Base-by-base conservation (phyloP, 2,329 filamentous ascomycete species). In the Trichoderma atroviride region DNA sequence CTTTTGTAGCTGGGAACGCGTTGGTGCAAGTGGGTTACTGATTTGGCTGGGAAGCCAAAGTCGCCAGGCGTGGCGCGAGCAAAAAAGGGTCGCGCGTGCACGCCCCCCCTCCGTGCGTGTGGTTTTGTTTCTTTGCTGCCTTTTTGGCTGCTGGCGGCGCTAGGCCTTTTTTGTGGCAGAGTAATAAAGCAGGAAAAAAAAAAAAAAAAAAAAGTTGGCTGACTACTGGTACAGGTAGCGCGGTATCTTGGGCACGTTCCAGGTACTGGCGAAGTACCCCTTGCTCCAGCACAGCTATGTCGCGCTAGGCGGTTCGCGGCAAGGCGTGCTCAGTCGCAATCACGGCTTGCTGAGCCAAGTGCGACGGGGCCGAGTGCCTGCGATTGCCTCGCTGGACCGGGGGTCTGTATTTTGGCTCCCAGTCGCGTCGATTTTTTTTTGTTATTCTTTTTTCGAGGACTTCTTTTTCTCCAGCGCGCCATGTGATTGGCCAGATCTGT, bases 1-100 rank as follows among this genome's bases (percentile, higher is more conserved):
- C 81, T 87, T 88, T 87, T 88, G 86, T 89, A 88, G 83, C 83
- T 86, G 84, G 81, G 37, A 43, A 83, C 83, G 85, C 83, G 84
- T 80, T 73, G 79, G 78, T 79, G 78, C 78, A 80, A 81, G 81
- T 80, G 80, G 79, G 79, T 84, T 88, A 86, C 87, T 88, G 87
- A 89, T 70, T 70, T 64, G 61, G 64, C 52, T 88, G 87, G 37
- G 77, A 71, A 71, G 73, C 70, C 33, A 35, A 69, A 71, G n/a
- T 22, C 37, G 73, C 71, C 37, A 70, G 69, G 69, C 64, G 73
- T 67, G 72, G 70, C 69, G 70, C 71, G 70, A 71, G 69, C 68
- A 69, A 71, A 69, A 71, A 69, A 65, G 37, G 37, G 37, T 43
- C 37, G 69, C 69, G 69, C 69, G 69, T 70, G 69, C 69, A 70